These are phyloP conservation scores for Stropharia rugosoannulata DNA, from an alignment of 768 basidiomycete species.

Conservation along the genomic window DNA sequence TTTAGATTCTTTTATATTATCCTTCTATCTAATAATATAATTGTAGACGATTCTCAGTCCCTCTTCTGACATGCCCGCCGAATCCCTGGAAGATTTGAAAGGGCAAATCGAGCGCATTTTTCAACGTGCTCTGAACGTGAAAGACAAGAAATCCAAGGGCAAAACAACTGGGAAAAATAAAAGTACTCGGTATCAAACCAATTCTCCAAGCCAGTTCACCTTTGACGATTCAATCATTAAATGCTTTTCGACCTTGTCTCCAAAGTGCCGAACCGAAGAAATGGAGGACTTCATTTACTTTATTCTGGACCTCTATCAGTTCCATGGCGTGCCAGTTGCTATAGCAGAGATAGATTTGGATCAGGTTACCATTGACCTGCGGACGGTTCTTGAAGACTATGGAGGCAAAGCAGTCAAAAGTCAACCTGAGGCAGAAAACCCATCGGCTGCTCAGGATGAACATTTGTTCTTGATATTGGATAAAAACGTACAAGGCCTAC, in stretches of 20 bases:
- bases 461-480: slow-evolving; percentile 91
- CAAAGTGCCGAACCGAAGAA: slow-evolving; percentile 88
- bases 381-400: slow-evolving; percentile 74
- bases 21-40: not conserved
- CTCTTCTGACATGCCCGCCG: slow-evolving; percentile 38
- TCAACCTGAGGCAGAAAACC: too few relatives aligned
- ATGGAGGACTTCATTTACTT: slow-evolving; percentile 95
- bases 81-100: slow-evolving; percentile 57
- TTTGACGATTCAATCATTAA: slow-evolving; percentile 78
- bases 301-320: slow-evolving; percentile 90
- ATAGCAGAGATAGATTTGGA: slow-evolving; percentile 91
- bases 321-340: slow-evolving; percentile 86
- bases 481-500: slow-evolving; percentile 83
- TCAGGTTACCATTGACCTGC: slow-evolving; percentile 86
- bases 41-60: slow-evolving; percentile 63
- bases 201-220: slow-evolving; percentile 41
- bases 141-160: slow-evolving; percentile 59
- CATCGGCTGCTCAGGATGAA: slow-evolving; percentile 39
- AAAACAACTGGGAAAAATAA: slow-evolving; percentile 34
- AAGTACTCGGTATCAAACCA: slow-evolving; percentile 29
- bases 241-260: slow-evolving; percentile 82
- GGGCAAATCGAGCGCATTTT: slow-evolving; percentile 74
- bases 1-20: not conserved
- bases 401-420: slow-evolving; percentile 33
- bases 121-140: slow-evolving; percentile 54